A percentile compares a stretch with the other conserved stretches of the same genome.
Evolutionary conservation across 805 yeast genomes (phyloP).

Genomic region (Pichia heedii): DNA sequence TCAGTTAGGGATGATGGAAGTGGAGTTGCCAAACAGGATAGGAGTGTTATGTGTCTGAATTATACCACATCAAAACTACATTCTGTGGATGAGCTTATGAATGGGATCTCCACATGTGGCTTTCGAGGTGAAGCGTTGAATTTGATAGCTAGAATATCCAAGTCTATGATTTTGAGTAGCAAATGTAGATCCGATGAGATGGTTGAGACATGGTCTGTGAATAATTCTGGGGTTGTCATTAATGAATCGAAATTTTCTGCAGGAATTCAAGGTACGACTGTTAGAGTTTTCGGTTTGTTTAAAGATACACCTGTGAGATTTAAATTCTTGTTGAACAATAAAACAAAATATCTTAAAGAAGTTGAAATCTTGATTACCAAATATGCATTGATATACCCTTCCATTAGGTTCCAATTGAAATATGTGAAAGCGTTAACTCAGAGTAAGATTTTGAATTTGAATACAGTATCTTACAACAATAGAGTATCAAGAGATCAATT

Average conservation of each 20-base stretch:
- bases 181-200: slow-evolving; percentile 23
- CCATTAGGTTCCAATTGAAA: slow-evolving; percentile 26
- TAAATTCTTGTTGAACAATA: slow-evolving; percentile 22
- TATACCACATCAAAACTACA: slow-evolving; percentile 36
- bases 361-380: slow-evolving; percentile 20
- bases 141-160: slow-evolving; percentile 27
- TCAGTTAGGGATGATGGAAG: slow-evolving; percentile 33
- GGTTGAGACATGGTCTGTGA: slow-evolving; percentile 31
- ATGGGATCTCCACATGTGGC: slow-evolving; percentile 30
- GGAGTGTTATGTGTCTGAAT: slow-evolving; percentile 29
- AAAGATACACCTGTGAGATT: slow-evolving; percentile 27
- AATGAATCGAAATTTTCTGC: slow-evolving; percentile 18
- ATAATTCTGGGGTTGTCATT: slow-evolving; percentile 20
- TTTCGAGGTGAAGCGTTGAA: slow-evolving; percentile 44
- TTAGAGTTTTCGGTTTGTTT: slow-evolving; percentile 27
- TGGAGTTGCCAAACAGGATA: slow-evolving; percentile 27
- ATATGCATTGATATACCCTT: slow-evolving; percentile 25
- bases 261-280: slow-evolving; percentile 29
- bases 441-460: slow-evolving; percentile 10
- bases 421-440: slow-evolving; percentile 14
- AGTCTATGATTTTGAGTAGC: slow-evolving; percentile 25
- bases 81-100: slow-evolving; percentile 22
- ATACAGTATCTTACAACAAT: slow-evolving; percentile 8
- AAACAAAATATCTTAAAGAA: slow-evolving; percentile 18
- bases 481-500: slow-evolving; percentile 8